Conservation (phyloP, 2,329 filamentous ascomycete species). For the Pyrenophora teres region DNA sequence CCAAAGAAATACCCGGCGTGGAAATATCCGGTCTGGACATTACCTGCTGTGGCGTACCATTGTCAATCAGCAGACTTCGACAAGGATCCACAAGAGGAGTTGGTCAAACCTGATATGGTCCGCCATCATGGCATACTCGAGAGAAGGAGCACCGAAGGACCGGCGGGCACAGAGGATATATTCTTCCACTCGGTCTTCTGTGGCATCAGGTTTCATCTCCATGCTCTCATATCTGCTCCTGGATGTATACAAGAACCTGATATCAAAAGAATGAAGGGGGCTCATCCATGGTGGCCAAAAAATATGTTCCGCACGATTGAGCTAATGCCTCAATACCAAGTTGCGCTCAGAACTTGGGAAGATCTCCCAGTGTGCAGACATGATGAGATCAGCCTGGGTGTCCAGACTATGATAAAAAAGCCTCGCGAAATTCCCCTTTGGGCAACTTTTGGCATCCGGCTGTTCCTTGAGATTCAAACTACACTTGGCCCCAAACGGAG, state of each 20-base stretch:
- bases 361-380: background rate
- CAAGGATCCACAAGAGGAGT: background rate
- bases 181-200: background rate
- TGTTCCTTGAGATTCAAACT: background rate
- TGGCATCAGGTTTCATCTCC: background rate
- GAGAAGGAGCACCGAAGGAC: background rate
- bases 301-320: background rate
- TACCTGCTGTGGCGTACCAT: background rate
- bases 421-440: background rate
- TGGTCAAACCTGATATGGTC: background rate
- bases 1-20: slow-evolving; percentile 6
- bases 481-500: background rate
- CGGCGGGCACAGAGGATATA: background rate
- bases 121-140: background rate
- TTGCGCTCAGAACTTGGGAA: background rate
- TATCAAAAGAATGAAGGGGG: background rate
- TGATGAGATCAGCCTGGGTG: background rate
- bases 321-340: background rate
- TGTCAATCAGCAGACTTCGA: background rate
- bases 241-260: background rate
- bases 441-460: background rate
- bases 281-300: background rate
- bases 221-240: background rate
- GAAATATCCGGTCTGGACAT: slow-evolving; percentile 1
- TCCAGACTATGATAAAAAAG: background rate